These are phyloP conservation scores for Smallanthus sonchifolius DNA, from an alignment of 129 eudicot genomes.

Conservation along the genomic window DNA sequence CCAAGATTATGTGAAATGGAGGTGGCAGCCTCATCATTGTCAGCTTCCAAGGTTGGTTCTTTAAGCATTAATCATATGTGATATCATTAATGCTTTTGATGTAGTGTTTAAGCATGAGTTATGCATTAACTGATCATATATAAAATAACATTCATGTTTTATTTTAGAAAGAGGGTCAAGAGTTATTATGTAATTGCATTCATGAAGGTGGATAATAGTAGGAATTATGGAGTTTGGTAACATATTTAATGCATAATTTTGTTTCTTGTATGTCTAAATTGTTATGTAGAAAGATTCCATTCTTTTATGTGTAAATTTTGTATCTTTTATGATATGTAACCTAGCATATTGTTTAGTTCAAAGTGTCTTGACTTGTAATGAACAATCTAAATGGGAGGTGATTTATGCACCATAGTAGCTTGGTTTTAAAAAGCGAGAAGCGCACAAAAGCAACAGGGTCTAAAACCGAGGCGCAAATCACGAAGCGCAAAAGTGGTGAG, in stretches of 20 bases:
- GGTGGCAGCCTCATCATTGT: constrained; percentile 92
- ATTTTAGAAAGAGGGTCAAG: neutral
- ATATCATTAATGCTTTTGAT: neutral
- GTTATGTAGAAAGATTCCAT: neutral
- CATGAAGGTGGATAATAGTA: neutral
- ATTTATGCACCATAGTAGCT: neutral
- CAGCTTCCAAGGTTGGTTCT: constrained; percentile 74
- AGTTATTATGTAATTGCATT: neutral
- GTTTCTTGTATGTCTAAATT: neutral
- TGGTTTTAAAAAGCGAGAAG: no score
- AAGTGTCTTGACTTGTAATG: neutral
- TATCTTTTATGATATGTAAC: neutral
- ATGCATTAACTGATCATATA: neutral
- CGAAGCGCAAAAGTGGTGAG: no score
- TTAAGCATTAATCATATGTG: neutral
- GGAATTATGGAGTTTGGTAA: constrained; percentile 1
- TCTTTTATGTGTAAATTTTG: neutral
- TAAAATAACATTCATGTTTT: neutral
- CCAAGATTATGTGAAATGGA: constrained; percentile 57
- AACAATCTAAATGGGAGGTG: neutral
- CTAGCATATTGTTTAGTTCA: neutral
- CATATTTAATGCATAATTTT: constrained; percentile 8
- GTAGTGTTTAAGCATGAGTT: neutral
- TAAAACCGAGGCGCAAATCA: no score
- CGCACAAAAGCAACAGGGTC: no score